phyloP scores from a whole-genome alignment of 2,329 filamentous ascomycete species.

The Diplodia corticola region DNA sequence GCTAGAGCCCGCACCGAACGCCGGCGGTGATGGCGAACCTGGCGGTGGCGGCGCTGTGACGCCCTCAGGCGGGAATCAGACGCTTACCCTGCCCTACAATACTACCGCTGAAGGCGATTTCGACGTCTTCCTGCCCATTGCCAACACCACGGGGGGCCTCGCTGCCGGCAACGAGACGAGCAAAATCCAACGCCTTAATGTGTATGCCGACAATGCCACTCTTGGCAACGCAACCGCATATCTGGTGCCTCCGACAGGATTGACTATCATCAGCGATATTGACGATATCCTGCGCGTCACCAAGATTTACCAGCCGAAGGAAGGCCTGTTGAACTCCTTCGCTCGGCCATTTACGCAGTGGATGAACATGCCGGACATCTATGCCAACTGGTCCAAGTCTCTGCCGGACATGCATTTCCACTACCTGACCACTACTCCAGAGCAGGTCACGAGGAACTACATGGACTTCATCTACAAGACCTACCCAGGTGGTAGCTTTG shows the following conservation, averaged over 20 bases:
- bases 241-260: slow-evolving; percentile 67
- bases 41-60: slow-evolving; percentile 54
- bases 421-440: slow-evolving; percentile 78
- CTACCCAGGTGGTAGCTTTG: slow-evolving; percentile 75
- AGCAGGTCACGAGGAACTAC: slow-evolving; percentile 73
- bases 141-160: slow-evolving; percentile 57
- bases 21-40: slow-evolving; percentile 53
- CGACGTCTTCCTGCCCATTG: slow-evolving; percentile 67
- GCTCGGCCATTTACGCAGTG: slow-evolving; percentile 68
- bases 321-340: slow-evolving; percentile 76
- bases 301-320: slow-evolving; percentile 74
- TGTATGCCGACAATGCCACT: slow-evolving; percentile 64
- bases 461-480: slow-evolving; percentile 78
- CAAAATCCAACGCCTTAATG: slow-evolving; percentile 66
- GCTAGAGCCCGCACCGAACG: slow-evolving; percentile 59
- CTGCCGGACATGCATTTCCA: slow-evolving; percentile 73
- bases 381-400: slow-evolving; percentile 70
- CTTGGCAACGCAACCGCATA: slow-evolving; percentile 75
- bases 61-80: slow-evolving; percentile 61
- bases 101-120: slow-evolving; percentile 72
- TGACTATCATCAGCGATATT: slow-evolving; percentile 75
- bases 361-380: slow-evolving; percentile 79
- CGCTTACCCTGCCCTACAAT: slow-evolving; percentile 62
- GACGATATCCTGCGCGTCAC: slow-evolving; percentile 80
- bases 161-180: slow-evolving; percentile 64